These are phyloP conservation scores for Aspergillus novoparasiticus DNA, from an alignment of 2,329 filamentous ascomycete genomes.

Conservation along the genomic window DNA sequence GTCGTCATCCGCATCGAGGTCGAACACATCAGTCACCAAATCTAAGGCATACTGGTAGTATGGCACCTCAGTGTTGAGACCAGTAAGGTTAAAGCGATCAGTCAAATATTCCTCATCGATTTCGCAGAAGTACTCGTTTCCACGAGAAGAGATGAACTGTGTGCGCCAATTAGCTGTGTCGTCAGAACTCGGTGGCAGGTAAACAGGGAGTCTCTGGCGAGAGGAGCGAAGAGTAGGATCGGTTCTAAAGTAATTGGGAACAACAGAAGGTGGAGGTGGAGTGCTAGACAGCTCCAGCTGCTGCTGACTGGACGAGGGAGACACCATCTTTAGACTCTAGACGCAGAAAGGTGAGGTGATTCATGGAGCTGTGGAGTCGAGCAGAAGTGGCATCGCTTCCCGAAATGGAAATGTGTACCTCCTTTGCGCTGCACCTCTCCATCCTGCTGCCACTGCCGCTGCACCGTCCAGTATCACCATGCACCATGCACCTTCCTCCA, in stretches of 20 bases:
- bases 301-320: background rate
- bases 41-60: slow-evolving; percentile 99
- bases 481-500: slow-evolving; percentile 9
- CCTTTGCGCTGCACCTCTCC: background rate
- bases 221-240: background rate
- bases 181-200: background rate
- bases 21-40: slow-evolving; percentile 96
- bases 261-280: background rate
- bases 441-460: background rate
- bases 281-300: background rate
- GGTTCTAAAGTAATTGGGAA: background rate
- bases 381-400: background rate
- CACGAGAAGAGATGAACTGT: slow-evolving; percentile 95
- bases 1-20: slow-evolving; percentile 97
- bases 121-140: slow-evolving; percentile 99
- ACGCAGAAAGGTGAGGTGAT: background rate
- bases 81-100: slow-evolving; percentile 96
- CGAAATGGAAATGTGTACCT: background rate
- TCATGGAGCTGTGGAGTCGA: background rate
- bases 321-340: background rate
- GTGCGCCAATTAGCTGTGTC: slow-evolving; percentile 14
- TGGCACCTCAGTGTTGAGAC: slow-evolving; percentile 93
- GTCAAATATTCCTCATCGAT: slow-evolving; percentile 99
- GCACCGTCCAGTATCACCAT: background rate
- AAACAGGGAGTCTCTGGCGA: background rate